Evolutionary conservation across 164 flowering plant genomes (phyloP).

Genomic region (Sedum album): DNA sequence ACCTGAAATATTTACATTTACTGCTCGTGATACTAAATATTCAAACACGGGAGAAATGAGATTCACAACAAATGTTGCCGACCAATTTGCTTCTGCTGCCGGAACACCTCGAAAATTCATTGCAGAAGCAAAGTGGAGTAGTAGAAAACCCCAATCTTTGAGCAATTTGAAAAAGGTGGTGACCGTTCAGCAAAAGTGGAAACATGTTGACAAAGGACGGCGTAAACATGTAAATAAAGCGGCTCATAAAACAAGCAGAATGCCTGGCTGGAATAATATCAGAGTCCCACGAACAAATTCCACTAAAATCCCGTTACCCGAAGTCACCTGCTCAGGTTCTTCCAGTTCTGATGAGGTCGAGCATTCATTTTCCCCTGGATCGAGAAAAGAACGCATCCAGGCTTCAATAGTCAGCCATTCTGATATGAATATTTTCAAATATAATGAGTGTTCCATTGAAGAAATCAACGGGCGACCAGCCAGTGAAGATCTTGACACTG

Average conservation of each 20-base stretch:
- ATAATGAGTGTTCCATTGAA: constrained; percentile 34
- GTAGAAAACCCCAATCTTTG: constrained; percentile 29
- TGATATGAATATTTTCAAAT: constrained; percentile 13
- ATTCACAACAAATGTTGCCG: constrained; percentile 19
- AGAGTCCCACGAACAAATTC: neutral
- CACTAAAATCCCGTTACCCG: neutral
- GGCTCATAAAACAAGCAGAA: neutral
- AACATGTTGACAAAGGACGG: constrained; percentile 1
- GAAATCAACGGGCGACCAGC: constrained; percentile 38
- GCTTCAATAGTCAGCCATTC: neutral
- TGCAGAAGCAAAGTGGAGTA: constrained; percentile 36
- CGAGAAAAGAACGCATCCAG: neutral
- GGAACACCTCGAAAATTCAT: constrained; percentile 29
- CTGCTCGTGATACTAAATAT: constrained; percentile 22
- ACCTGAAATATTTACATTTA: constrained; percentile 20
- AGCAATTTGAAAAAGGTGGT: constrained; percentile 26
- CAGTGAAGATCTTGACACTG: constrained; percentile 60
- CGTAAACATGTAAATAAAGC: neutral
- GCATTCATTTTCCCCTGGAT: neutral
- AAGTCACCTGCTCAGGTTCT: neutral
- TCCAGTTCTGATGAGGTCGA: neutral
- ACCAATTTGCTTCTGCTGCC: constrained; percentile 31
- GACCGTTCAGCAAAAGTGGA: constrained; percentile 12
- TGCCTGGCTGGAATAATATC: neutral
- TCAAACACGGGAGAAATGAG: constrained; percentile 32